These are phyloP conservation scores for Crucibulum laeve DNA, from an alignment of 768 basidiomycete species.

Conservation along the genomic window DNA sequence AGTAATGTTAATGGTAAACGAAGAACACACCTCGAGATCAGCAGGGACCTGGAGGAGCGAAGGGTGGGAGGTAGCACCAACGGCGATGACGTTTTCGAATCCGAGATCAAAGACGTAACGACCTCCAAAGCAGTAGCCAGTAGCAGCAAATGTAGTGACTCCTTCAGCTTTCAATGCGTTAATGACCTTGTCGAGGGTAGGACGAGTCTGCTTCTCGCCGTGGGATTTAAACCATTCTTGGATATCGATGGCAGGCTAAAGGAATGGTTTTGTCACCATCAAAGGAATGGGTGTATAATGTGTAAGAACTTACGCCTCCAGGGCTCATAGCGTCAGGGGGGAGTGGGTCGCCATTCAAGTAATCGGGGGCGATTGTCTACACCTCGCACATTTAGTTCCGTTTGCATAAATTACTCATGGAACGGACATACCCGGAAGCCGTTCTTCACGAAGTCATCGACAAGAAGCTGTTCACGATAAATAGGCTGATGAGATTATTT, in stretches of 20 bases:
- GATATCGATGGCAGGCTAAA: constrained; percentile 30
- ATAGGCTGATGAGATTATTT: neutral
- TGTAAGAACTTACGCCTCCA: constrained; percentile 15
- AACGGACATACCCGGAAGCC: constrained; percentile 35
- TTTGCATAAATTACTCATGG: too few relatives aligned
- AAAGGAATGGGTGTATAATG: neutral
- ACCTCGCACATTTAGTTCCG: neutral
- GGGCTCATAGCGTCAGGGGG: constrained; percentile 29
- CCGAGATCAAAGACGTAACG: constrained; percentile 60
- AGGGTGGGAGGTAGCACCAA: constrained; percentile 52
- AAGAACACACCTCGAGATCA: constrained; percentile 52
- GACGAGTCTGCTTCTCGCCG: constrained; percentile 33
- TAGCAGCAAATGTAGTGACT: constrained; percentile 51
- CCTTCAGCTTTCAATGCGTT: constrained; percentile 54
- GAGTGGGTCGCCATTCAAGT: constrained; percentile 36
- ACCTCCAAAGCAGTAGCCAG: constrained; percentile 73
- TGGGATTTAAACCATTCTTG: constrained; percentile 42
- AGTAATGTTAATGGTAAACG: neutral
- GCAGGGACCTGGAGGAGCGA: constrained; percentile 53
- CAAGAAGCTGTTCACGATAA: constrained; percentile 27
- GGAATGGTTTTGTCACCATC: neutral
- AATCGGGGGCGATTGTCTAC: constrained; percentile 37
- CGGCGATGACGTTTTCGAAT: constrained; percentile 47
- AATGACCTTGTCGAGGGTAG: constrained; percentile 52
- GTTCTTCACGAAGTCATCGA: constrained; percentile 39